Evolutionary conservation across 148 eudicot species (phyloP).

Genomic region (Agrostemma githago): DNA sequence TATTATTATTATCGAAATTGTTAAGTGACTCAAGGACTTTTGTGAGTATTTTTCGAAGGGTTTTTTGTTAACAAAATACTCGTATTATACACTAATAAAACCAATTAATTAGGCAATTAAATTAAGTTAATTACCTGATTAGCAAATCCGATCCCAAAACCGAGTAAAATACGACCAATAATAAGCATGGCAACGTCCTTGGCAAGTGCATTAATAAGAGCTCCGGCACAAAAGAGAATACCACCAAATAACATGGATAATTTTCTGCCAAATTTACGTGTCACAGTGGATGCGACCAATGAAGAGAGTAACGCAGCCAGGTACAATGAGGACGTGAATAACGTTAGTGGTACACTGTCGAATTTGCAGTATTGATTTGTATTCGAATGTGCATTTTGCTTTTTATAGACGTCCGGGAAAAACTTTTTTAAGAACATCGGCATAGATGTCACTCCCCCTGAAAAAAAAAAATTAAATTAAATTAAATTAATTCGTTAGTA

Average conservation of each 20-base stretch:
- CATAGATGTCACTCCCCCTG: constrained; percentile 88
- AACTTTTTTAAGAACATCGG: constrained; percentile 53
- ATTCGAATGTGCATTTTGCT: constrained; percentile 30
- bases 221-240: constrained; percentile 54
- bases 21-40: too few relatives aligned
- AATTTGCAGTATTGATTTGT: constrained; percentile 74
- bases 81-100: too few relatives aligned
- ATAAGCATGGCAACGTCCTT: constrained; percentile 57
- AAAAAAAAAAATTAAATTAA: not conserved
- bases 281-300: constrained; percentile 61
- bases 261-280: constrained; percentile 57
- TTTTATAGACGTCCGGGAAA: constrained; percentile 50
- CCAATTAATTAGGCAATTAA: not conserved
- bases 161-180: constrained; percentile 69
- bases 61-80: too few relatives aligned
- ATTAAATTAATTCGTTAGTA: not conserved
- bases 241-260: constrained; percentile 73
- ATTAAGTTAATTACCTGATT: constrained; percentile 46
- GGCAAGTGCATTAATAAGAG: constrained; percentile 58
- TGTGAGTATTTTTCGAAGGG: too few relatives aligned
- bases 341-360: constrained; percentile 54
- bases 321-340: constrained; percentile 77
- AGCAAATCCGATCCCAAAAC: constrained; percentile 76
- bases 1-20: too few relatives aligned
- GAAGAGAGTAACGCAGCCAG: constrained; percentile 67